These are phyloP conservation scores for Colletotrichum spaethianum DNA, from an alignment of 2,329 filamentous ascomycete species.

Conservation along the genomic window DNA sequence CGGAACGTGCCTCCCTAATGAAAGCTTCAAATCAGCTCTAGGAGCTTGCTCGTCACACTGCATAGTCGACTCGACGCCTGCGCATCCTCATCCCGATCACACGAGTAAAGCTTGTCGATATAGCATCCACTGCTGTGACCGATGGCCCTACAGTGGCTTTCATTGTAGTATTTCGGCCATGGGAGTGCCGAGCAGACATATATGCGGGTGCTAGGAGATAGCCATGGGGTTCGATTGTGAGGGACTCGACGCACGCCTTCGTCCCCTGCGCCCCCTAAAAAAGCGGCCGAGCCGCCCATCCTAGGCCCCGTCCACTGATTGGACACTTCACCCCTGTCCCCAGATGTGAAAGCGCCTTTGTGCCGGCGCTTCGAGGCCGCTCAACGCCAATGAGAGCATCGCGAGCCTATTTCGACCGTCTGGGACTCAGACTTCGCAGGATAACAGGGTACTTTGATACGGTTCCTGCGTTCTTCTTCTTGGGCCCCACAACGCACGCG, in stretches of 20 bases:
- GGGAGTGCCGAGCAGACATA: background rate
- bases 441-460: conserved; percentile 19
- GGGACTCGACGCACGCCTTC: background rate
- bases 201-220: conserved; percentile 15
- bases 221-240: conserved; percentile 12
- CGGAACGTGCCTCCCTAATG: background rate
- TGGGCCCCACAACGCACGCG: conserved; percentile 6
- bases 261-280: conserved; percentile 8
- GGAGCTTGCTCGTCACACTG: conserved; percentile 27
- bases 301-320: conserved; percentile 31
- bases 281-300: conserved; percentile 35
- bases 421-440: conserved; percentile 14
- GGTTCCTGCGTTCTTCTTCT: conserved; percentile 27
- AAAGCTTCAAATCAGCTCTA: conserved; percentile 7
- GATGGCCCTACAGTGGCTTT: background rate
- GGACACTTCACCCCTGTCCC: conserved; percentile 30
- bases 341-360: conserved; percentile 40
- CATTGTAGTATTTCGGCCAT: conserved; percentile 1
- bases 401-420: conserved; percentile 34
- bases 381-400: conserved; percentile 39
- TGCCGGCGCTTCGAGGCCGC: conserved; percentile 42
- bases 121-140: conserved; percentile 22
- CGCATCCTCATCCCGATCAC: conserved; percentile 14
- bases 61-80: conserved; percentile 5
- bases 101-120: conserved; percentile 29